Base-by-base conservation (phyloP, 306 rosid genomes). In the Albizia julibrissin region DNA sequence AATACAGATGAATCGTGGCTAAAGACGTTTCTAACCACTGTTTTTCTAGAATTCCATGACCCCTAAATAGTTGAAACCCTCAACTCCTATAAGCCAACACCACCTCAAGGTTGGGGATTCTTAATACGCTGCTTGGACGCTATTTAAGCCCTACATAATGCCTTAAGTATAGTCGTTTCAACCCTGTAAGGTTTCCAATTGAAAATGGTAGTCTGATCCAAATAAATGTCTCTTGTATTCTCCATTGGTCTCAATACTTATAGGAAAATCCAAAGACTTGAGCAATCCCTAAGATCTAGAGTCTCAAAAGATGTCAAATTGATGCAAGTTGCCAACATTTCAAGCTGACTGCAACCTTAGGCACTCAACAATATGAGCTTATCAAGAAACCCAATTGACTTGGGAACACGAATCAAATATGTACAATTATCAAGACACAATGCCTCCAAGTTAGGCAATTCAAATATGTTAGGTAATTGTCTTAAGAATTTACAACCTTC, bases 241-340 rank as follows among this genome's bases (percentile, higher is more conserved):
- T 47, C 33, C 81, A 46, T 65, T 24, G 12, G 22, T 46, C 3
- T 54, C 39, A 27, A 47, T 59, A 77, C 46, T 46, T 70, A 18
- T 15, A 82, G 86, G 67, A 83, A 83, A 11, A 2, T 10, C 68
- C 72, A 18, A 24, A 77, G 86, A 37, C 46, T 46, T 59, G 44
- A 3, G 82, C 82, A 77, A 3, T 3, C 3, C 10, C 3, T 3
- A 3, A 83, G 79, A 26, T 4, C 2, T 39, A 83, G 58, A 77
- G 5, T 44, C 49, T 1, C n/a, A 4, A 77, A 82, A 21, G 86
- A 77, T 10, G 46, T 33, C 82, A 83, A 44, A 13, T 8, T 33
- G 26, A 77, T 13, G 54, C 29, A 3, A 52, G 24, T 21, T 26
- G 9, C 76, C 13, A 44, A 29, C 21, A 24, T 46, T 44, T 72